Percentiles rank a stretch among this genome's conserved stretches.
These are phyloP conservation scores for Rugosomyces carneus DNA, from an alignment of 1,284 basidiomycete species.

Conservation along the genomic window DNA sequence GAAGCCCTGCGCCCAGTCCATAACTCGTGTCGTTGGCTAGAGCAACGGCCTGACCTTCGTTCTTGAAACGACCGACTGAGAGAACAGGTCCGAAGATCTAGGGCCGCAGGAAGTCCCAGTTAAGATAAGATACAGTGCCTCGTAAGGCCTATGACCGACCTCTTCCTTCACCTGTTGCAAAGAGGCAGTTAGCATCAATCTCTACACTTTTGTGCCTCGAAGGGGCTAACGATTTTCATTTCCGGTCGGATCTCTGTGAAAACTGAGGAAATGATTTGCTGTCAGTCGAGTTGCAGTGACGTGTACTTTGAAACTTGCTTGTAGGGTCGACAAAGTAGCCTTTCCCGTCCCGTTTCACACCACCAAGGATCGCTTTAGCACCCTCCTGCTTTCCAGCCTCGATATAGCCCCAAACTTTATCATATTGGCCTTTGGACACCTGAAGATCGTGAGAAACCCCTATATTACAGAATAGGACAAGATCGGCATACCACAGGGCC, in stretches of 20 bases:
- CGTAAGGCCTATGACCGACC: slow-evolving; percentile 29
- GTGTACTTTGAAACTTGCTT: slow-evolving; percentile 32
- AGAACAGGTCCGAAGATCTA: slow-evolving; percentile 87
- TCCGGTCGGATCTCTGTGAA: slow-evolving; percentile 65
- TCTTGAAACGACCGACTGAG: slow-evolving; percentile 69
- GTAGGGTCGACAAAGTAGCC: slow-evolving; percentile 77
- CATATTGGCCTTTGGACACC: slow-evolving; percentile 83
- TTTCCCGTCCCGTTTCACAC: slow-evolving; percentile 60
- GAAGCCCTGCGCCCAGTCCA: slow-evolving; percentile 84
- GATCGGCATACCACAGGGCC: slow-evolving; percentile 64
- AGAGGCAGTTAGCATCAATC: neutral
- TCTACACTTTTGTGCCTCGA: neutral
- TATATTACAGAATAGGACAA: slow-evolving; percentile 1
- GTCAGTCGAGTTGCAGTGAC: slow-evolving; percentile 1
- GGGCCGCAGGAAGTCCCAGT: neutral
- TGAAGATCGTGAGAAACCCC: slow-evolving; percentile 23
- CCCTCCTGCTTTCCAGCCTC: slow-evolving; percentile 82
- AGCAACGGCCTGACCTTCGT: slow-evolving; percentile 72
- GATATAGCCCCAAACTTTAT: slow-evolving; percentile 87
- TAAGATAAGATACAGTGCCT: slow-evolving; percentile 1
- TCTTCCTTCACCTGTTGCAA: slow-evolving; percentile 62
- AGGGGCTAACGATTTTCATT: slow-evolving; percentile 65
- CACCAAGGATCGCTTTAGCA: slow-evolving; percentile 76
- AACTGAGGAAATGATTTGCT: slow-evolving; percentile 37
- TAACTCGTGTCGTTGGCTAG: slow-evolving; percentile 83